These are phyloP conservation scores for Ascochyta koolunga DNA, from an alignment of 2,329 filamentous ascomycete genomes.

Conservation along the genomic window DNA sequence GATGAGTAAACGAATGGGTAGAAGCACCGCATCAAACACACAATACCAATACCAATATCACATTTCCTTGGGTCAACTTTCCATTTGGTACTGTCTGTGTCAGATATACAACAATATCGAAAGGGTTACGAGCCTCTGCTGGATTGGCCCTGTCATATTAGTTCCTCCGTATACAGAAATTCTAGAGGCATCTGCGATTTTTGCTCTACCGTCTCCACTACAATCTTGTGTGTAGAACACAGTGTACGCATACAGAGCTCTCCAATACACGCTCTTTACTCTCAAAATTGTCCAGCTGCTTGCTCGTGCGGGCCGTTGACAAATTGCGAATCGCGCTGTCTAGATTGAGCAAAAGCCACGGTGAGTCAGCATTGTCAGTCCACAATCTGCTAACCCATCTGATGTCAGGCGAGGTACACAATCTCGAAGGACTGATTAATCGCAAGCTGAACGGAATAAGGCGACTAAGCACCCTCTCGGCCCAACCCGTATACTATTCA, in stretches of 20 bases:
- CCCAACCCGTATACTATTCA: not conserved
- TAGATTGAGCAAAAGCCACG: not conserved
- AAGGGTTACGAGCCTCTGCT: slow-evolving; percentile 32
- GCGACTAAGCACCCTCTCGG: not conserved
- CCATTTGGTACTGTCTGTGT: slow-evolving; percentile 47
- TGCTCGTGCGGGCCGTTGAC: slow-evolving; percentile 4
- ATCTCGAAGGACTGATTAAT: not conserved
- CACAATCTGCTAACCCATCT: slow-evolving; percentile 9
- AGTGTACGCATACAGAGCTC: slow-evolving; percentile 29
- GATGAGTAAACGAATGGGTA: slow-evolving; percentile 38
- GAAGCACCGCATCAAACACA: slow-evolving; percentile 31
- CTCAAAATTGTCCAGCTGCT: not conserved
- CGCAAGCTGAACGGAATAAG: not conserved
- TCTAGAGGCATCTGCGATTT: slow-evolving; percentile 42
- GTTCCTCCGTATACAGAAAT: slow-evolving; percentile 48
- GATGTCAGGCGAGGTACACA: not conserved
- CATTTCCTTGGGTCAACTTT: slow-evolving; percentile 46
- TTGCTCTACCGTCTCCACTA: slow-evolving; percentile 23
- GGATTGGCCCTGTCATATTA: slow-evolving; percentile 45
- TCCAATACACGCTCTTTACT: slow-evolving; percentile 28
- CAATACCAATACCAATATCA: slow-evolving; percentile 40
- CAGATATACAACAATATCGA: slow-evolving; percentile 37
- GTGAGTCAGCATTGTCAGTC: slow-evolving; percentile 11
- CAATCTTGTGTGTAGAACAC: slow-evolving; percentile 23
- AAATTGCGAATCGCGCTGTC: not conserved